phyloP scores from a whole-genome alignment of 1,284 basidiomycete genomes.

The Apiotrichum laibachii region DNA sequence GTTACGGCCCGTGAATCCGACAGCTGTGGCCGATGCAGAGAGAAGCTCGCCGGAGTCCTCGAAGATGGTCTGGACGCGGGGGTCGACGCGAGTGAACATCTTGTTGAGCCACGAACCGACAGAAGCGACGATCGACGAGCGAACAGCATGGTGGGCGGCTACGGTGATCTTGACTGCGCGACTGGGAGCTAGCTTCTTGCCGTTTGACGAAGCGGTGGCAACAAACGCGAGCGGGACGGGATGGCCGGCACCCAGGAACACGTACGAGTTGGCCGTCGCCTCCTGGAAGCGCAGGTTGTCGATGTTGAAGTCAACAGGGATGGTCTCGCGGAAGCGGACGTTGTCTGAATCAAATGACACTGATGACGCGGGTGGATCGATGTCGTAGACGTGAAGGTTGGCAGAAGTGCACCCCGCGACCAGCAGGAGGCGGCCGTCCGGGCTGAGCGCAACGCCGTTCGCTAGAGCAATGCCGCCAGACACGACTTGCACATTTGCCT shows the following conservation, averaged over 20 bases:
- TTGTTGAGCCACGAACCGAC: slow-evolving; percentile 1
- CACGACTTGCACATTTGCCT: neutral
- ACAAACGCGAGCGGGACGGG: slow-evolving; percentile 1
- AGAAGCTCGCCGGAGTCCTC: slow-evolving; percentile 9
- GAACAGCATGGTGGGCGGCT: neutral
- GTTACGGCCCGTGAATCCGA: neutral
- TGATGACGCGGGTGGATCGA: neutral
- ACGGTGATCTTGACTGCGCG: slow-evolving; percentile 9
- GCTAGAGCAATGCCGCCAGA: slow-evolving; percentile 1
- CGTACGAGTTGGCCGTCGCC: neutral
- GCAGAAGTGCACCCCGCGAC: slow-evolving; percentile 1
- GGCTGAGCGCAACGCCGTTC: slow-evolving; percentile 5
- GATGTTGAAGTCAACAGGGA: slow-evolving; percentile 11
- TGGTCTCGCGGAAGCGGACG: slow-evolving; percentile 9
- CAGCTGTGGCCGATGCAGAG: slow-evolving; percentile 7
- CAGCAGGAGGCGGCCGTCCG: slow-evolving; percentile 9
- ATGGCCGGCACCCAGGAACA: slow-evolving; percentile 14
- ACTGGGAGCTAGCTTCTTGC: neutral
- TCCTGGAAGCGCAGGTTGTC: slow-evolving; percentile 11
- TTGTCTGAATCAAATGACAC: neutral
- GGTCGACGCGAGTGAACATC: slow-evolving; percentile 9
- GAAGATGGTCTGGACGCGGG: slow-evolving; percentile 8
- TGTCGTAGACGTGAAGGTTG: slow-evolving; percentile 16
- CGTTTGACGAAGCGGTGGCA: neutral
- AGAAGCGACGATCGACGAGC: neutral